Conservation (phyloP, 129 eudicot species). For the Smallanthus sonchifolius region DNA sequence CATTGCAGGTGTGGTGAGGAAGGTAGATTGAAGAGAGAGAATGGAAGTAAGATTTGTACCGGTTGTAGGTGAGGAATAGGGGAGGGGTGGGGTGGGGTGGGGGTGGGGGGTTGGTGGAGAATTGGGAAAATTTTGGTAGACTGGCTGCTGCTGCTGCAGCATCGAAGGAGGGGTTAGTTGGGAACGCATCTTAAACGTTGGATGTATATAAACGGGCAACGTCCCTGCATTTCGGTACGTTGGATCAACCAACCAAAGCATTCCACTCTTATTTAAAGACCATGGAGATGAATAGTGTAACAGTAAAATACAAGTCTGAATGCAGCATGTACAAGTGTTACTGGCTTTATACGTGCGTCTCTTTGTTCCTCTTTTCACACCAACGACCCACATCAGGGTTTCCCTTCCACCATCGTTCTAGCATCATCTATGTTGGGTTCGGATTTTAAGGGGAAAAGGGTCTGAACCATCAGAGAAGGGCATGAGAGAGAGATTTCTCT, state of each 20-base stretch:
- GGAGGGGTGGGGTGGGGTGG: neutral
- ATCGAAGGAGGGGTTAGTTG: conserved; percentile 24
- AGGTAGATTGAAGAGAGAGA: conserved; percentile 16
- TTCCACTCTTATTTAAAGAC: too few species aligned
- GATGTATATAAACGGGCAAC: neutral
- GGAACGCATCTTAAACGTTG: conserved; percentile 20
- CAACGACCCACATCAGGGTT: too few species aligned
- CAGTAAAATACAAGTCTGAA: too few species aligned
- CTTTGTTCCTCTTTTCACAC: too few species aligned
- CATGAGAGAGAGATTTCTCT: too few species aligned
- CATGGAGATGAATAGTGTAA: too few species aligned
- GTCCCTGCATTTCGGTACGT: conserved; percentile 5
- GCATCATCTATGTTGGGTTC: too few species aligned
- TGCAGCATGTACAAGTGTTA: too few species aligned
- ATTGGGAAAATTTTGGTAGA: conserved; percentile 8
- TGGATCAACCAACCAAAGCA: conserved; percentile 13
- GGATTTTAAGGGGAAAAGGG: too few species aligned
- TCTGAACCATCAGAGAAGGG: too few species aligned
- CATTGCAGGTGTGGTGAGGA: conserved; percentile 15
- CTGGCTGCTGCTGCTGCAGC: neutral
- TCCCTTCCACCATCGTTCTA: too few species aligned
- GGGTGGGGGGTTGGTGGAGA: conserved; percentile 15
- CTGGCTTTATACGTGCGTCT: too few species aligned
- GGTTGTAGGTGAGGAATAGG: neutral
- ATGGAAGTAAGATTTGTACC: conserved; percentile 2